Percentiles rank a stretch among this genome's conserved stretches.
Conservation (phyloP, 208 protist genomes). For the Porcisia deanei region DNA sequence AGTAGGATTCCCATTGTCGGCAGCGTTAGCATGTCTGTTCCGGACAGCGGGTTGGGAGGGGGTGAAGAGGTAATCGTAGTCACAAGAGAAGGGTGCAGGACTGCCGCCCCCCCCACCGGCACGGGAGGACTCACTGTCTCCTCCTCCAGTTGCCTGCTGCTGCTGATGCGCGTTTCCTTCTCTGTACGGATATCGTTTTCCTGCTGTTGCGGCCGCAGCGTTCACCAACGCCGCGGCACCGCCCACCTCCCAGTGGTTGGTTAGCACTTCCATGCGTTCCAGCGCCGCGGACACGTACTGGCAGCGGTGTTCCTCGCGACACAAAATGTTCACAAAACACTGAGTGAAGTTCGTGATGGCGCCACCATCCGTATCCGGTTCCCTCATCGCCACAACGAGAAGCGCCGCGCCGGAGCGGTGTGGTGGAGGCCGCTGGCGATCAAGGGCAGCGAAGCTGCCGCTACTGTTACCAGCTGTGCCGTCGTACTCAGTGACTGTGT, state of each 20-base stretch:
- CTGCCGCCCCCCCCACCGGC: neutral
- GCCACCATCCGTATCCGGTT: slow-evolving; percentile 59
- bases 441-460: slow-evolving; percentile 10
- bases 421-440: slow-evolving; percentile 6
- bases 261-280: slow-evolving; percentile 42
- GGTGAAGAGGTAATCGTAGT: slow-evolving; percentile 30
- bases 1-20: neutral
- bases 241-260: slow-evolving; percentile 37
- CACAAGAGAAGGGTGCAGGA: neutral
- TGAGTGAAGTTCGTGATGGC: slow-evolving; percentile 77
- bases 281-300: slow-evolving; percentile 65
- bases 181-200: neutral
- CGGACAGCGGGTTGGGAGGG: slow-evolving; percentile 1
- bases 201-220: slow-evolving; percentile 15
- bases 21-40: neutral
- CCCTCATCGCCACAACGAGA: slow-evolving; percentile 78
- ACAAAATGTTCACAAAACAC: slow-evolving; percentile 76
- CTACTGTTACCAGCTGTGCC: neutral
- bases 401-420: slow-evolving; percentile 30
- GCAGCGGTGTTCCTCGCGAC: slow-evolving; percentile 69
- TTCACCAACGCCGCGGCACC: slow-evolving; percentile 22
- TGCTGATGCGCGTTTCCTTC: neutral
- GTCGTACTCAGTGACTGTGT: neutral
- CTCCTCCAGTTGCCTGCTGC: neutral
- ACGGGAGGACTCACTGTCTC: neutral